Percentiles rank a stretch among this genome's conserved stretches.
phyloP scores from a whole-genome alignment of 2,329 filamentous ascomycete genomes.

The Trichoderma arundinaceum region DNA sequence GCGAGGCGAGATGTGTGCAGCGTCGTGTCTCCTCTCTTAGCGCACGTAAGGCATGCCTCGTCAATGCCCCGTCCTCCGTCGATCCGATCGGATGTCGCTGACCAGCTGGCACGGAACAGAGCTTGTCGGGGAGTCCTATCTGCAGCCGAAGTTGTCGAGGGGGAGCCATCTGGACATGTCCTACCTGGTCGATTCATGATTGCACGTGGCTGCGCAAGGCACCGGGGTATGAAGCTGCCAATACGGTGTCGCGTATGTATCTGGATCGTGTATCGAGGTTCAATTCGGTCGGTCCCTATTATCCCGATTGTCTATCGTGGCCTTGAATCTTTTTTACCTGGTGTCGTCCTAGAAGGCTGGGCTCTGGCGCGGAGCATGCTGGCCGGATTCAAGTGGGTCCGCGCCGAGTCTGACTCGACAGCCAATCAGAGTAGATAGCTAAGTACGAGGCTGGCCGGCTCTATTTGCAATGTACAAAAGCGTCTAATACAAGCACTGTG shows the following conservation, averaged over 20 bases:
- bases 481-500: no score
- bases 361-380: slow-evolving; percentile 38
- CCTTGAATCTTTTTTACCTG: slow-evolving; percentile 25
- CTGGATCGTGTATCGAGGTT: slow-evolving; percentile 33
- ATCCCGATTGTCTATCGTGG: slow-evolving; percentile 22
- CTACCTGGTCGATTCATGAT: slow-evolving; percentile 68
- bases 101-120: neutral
- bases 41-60: neutral
- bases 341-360: slow-evolving; percentile 39
- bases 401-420: slow-evolving; percentile 40
- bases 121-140: neutral
- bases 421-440: slow-evolving; percentile 39
- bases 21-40: neutral
- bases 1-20: neutral
- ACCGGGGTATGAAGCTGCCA: slow-evolving; percentile 29
- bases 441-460: slow-evolving; percentile 24
- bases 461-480: neutral
- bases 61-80: neutral
- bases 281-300: slow-evolving; percentile 31
- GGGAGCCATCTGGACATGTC: slow-evolving; percentile 34
- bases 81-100: neutral
- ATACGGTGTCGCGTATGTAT: slow-evolving; percentile 33
- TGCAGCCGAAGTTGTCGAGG: slow-evolving; percentile 29
- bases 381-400: slow-evolving; percentile 50
- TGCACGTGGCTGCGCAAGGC: slow-evolving; percentile 40